These are phyloP conservation scores for Amanita inopinata DNA, from an alignment of 768 basidiomycete genomes.

Conservation along the genomic window DNA sequence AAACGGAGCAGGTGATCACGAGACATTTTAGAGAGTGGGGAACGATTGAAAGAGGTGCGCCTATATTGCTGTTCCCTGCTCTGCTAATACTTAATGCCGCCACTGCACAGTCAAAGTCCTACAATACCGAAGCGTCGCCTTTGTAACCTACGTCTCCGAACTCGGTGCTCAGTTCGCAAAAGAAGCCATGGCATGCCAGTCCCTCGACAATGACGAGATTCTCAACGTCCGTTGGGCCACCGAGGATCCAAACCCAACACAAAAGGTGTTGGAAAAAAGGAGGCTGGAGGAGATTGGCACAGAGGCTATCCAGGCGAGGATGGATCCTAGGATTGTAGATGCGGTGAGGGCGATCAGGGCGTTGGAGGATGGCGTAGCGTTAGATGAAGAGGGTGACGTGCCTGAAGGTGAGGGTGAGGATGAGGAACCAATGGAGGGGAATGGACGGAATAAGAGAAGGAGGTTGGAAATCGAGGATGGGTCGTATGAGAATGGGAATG, in stretches of 20 bases:
- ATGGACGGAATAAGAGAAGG: constrained; percentile 24
- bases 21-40: constrained; percentile 97
- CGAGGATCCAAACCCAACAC: constrained; percentile 92
- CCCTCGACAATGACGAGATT: constrained; percentile 93
- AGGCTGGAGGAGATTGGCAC: constrained; percentile 79
- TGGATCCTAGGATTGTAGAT: constrained; percentile 85
- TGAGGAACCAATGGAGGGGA: constrained; percentile 18
- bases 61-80: background rate
- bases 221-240: constrained; percentile 99
- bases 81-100: background rate
- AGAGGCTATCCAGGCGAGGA: constrained; percentile 72
- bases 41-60: constrained; percentile 81
- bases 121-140: constrained; percentile 91
- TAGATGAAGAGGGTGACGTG: constrained; percentile 32
- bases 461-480: constrained; percentile 23
- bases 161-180: constrained; percentile 90
- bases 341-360: constrained; percentile 82
- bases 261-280: constrained; percentile 77
- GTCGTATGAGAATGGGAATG: constrained; percentile 24
- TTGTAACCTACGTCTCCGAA: constrained; percentile 90
- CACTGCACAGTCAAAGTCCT: constrained; percentile 66
- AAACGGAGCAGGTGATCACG: constrained; percentile 85
- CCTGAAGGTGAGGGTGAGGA: constrained; percentile 22
- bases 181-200: constrained; percentile 98
- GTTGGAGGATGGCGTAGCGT: constrained; percentile 68